These are phyloP conservation scores for Claviceps paspali DNA, from an alignment of 2,329 filamentous ascomycete genomes.

Conservation along the genomic window DNA sequence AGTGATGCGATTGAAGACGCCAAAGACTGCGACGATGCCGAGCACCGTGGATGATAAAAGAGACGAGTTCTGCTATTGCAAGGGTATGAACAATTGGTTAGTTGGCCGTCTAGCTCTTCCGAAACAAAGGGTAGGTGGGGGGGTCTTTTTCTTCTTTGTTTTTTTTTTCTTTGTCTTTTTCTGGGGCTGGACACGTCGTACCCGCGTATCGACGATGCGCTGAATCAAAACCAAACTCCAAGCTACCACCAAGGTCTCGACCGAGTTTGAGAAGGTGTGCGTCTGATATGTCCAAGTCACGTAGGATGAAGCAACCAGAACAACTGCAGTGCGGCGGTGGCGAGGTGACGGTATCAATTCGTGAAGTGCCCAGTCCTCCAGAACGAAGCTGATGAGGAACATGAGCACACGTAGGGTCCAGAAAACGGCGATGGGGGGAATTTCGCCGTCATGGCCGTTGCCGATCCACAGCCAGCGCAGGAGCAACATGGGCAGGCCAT, in stretches of 20 bases:
- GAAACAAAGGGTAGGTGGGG: slow-evolving; percentile 1
- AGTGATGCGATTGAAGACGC: slow-evolving; percentile 91
- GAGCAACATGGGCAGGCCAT: slow-evolving; percentile 84
- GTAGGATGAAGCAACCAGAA: slow-evolving; percentile 88
- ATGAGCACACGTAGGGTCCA: slow-evolving; percentile 79
- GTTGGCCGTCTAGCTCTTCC: slow-evolving; percentile 9
- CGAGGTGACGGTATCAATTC: slow-evolving; percentile 70
- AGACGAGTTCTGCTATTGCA: slow-evolving; percentile 54
- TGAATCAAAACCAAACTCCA: slow-evolving; percentile 90
- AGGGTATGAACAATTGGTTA: slow-evolving; percentile 9
- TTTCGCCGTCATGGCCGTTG: slow-evolving; percentile 58
- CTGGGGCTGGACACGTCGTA: slow-evolving; percentile 24
- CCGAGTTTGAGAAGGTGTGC: slow-evolving; percentile 94
- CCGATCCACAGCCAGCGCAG: slow-evolving; percentile 87
- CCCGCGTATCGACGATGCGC: slow-evolving; percentile 66
- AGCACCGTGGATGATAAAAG: slow-evolving; percentile 62
- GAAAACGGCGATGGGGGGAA: slow-evolving; percentile 75
- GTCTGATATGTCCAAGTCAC: slow-evolving; percentile 98
- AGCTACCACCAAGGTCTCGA: slow-evolving; percentile 82
- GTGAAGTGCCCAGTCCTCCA: slow-evolving; percentile 95
- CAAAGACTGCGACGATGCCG: slow-evolving; percentile 68
- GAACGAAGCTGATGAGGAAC: slow-evolving; percentile 88
- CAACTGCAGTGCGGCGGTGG: slow-evolving; percentile 55
- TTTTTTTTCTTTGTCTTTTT: too few species aligned
- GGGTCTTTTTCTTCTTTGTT: too few species aligned